Evolutionary conservation across 2,329 filamentous ascomycete species (phyloP), one percentile per base, ranked within the genome.

Genomic region (Aspergillus pseudotamarii): DNA sequence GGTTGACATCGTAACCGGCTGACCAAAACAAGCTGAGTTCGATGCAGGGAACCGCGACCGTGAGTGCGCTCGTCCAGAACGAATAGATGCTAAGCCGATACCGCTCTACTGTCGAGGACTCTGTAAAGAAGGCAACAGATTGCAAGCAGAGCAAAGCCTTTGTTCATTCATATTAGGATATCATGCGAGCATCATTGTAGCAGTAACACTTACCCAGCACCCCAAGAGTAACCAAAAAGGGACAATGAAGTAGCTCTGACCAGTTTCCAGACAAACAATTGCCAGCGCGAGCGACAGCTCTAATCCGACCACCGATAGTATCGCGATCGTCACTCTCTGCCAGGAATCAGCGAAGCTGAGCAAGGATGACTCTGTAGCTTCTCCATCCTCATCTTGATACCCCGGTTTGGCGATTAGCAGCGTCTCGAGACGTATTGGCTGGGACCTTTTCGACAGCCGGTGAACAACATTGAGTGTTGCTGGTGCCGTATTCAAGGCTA

Each of bases 351-450:
- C 90, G 72, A 89, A 93, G 45, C 82, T 82, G 26, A 83, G 82
- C 58, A 88, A 73, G 1, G 88, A 87, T 71, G 90, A 87, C 46
- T 86, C 82, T 0, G 88, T 90, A 36, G 89, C 89, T 66, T 84
- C 82, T 56, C 91, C 91, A 76, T 94, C 91, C 65, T 83, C 78
- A 71, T 94, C 91, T 68, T 88, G 80, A 71, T 93, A 93, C 14
- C 83, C 79, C 12, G 83, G 78, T 16, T 69, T 70, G 12, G 69
- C 66, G 36, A 69, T 23, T 19, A 60, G 58, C 41, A 70, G 66
- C n/a, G 67, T 70, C 48, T 72, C 69, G 9, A 67, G 65, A 6
- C 43, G 64, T 2, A 64, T 63, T 26, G 57, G 56, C 23, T 36
- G 51, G 36, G 46, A 28, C 53, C 55, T 63, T 21, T 62, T 66